Evolutionary conservation across 2,329 filamentous ascomycete genomes (phyloP), one percentile per base, ranked within the genome.

Genomic region (Paecilomyces sp.): DNA sequence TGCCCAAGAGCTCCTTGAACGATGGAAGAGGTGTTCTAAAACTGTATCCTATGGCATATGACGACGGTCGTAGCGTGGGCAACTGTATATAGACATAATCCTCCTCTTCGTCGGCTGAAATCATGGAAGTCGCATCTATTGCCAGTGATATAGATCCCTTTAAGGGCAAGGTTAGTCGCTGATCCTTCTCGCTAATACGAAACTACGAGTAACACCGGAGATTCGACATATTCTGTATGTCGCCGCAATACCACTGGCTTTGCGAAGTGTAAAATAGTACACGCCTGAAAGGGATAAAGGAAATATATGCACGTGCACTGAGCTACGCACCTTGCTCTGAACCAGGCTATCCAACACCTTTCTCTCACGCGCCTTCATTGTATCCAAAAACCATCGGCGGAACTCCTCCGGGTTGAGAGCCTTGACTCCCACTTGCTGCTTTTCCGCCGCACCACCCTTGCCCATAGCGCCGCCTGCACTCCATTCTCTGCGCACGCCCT

Each of bases 401-500:
- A 78, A 78, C 63, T 78, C 71, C 52, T 69, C 65, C n/a, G 70
- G 66, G 34, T 67, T 66, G 72, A 74, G 74, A 1, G 74, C 65
- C 64, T 68, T 72, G 8, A 76, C 68, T 2, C 76, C 76, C 5
- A 79, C 63, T 22, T 75, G 62, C 61, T 65, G 65, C 25, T 57
- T 61, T 58, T 70, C 64, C 15, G 66, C 71, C 58, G 70, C 70
- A 28, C 71, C 72, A 13, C 64, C 65, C 18, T 18, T 54, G 2
- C 70, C 73, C 70, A 76, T 74, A 12, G 62, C 58, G 13, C 75
- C 76, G 5, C 60, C 59, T 31, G 53, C 52, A 5, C 68, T 65
- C 73, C 74, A 79, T 70, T 78, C 75, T 55, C 61, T 62, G 36
- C 65, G 61, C n/a, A 78, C 74, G 4, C 74, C 76, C 55, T 75